Evolutionary conservation across 192 early-diverging fungal species (phyloP), one percentile per base, ranked within the genome.

Genomic region (Chytriomyces sp.): DNA sequence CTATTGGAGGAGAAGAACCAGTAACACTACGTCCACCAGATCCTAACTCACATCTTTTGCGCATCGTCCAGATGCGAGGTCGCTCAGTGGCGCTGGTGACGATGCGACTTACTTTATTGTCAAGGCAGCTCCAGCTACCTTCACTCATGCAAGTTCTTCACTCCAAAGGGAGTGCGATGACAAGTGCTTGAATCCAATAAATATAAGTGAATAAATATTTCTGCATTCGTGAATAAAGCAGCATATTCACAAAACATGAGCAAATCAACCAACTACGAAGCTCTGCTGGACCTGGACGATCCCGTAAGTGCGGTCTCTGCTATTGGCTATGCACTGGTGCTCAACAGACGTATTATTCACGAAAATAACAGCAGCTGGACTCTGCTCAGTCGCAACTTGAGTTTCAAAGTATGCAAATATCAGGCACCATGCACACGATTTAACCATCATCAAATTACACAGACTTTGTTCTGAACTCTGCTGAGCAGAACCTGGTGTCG

Each of bases 401-500:
- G 77, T 87, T 87, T 61, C 86, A 87, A 68, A 84, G 84, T 86
- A 74, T 11, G 77, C 60, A 64, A 23, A 23, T 46, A 45, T 68
- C 26, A 10, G 45, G 18, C 67, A 13, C 18, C 18, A 16, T 76
- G 65, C 48, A 24, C 43, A 43, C 3, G 16, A 20, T 65, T 57
- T 35, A 13, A 18, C 63, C 26, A 18, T 11, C 20, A 9, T 16
- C 48, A 3, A 28, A 46, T 44, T 59, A 4, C 46, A 3, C 66
- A 87, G 84, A 87, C 69, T 89, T 89, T 74, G 83, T 89, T 20
- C 83, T 87, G 24, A 80, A 76, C n/a, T 73, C 67, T 2, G 87
- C 86, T 13, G 85, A 88, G 67, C 68, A 81, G 66, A 81, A 85
- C 23, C 76, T 81, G 10, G 65, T 68, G 9, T 24, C 67, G 53